Evolutionary conservation across 192 early-diverging fungal genomes (phyloP).

Genomic region (Phycomyces blakesleeanus): DNA sequence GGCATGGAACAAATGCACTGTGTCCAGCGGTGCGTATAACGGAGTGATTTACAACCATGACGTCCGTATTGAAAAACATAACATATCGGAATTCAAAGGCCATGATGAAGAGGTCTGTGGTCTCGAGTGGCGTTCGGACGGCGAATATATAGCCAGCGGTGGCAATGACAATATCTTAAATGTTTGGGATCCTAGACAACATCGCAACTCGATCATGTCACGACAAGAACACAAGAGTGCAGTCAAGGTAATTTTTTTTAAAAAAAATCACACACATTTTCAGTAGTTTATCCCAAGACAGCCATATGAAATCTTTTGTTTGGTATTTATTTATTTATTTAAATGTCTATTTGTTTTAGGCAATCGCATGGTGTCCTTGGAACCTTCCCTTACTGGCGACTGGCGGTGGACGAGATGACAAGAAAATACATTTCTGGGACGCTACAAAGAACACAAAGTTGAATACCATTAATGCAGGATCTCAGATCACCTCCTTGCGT

Average conservation of each 20-base stretch:
- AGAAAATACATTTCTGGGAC: constrained; percentile 92
- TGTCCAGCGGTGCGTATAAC: constrained; percentile 84
- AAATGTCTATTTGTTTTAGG: constrained; percentile 45
- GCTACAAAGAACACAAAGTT: constrained; percentile 59
- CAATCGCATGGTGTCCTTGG: constrained; percentile 95
- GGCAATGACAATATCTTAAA: constrained; percentile 93
- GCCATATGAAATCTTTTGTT: constrained; percentile 41
- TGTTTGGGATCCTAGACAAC: constrained; percentile 78
- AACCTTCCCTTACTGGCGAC: constrained; percentile 78
- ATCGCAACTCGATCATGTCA: constrained; percentile 59
- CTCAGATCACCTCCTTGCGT: constrained; percentile 90
- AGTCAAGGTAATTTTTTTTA: constrained; percentile 70
- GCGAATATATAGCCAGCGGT: constrained; percentile 80
- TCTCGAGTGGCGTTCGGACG: constrained; percentile 81
- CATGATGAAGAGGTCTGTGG: constrained; percentile 87
- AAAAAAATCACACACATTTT: no score
- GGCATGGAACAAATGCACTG: constrained; percentile 78
- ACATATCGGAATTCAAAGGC: constrained; percentile 60
- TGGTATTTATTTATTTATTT: not conserved
- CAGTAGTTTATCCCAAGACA: no score
- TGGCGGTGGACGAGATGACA: constrained; percentile 89
- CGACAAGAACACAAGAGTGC: constrained; percentile 82
- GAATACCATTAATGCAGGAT: constrained; percentile 71
- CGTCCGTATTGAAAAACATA: constrained; percentile 84
- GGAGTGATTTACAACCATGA: constrained; percentile 95